Evolutionary conservation across 176 grass and related monocot species (phyloP), one percentile per base, ranked within the genome.

Genomic region (Ananas comosus): DNA sequence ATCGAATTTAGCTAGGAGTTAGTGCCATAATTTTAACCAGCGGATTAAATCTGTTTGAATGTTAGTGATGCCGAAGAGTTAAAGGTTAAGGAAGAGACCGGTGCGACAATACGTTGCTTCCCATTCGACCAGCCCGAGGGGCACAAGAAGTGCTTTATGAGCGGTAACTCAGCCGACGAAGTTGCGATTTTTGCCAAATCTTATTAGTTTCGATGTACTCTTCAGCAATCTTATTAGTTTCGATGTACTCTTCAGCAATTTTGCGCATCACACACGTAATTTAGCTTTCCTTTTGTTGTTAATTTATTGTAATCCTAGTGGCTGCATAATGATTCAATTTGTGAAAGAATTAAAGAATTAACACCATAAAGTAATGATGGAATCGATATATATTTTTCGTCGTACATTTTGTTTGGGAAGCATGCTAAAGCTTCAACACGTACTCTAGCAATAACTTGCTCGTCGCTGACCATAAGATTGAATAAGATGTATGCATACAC

Each of bases 61-160:
- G 51, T 72, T 21, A 99, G 94, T 12, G 80, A 99, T 63, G 74
- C 84, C 10, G 94, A 99, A 16, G 94, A 99, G 82, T 69, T 92
- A 54, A 99, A 88, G 71, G 89, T 93, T 79, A 93, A 99, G 84
- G 94, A 99, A 86, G 94, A 99, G 78, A 93, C 94, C 11, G 82
- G 87, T 9, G 89, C 94, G 16, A 99, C 94, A 71, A 88, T 99
- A 84, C 75, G 94, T 49, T 99, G 94, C 84, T 99, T 88, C 75
- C 94, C 94, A 0, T 99, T 99, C 22, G 87, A 93, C 48, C 94
- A 99, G 70, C 94, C 82, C 0, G 83, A 74, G 74, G 89, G 89
- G 53, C 64, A 19, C 51, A 93, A 91, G 80, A 93, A 87, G 82
- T 99, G 94, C 72, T 93, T 99, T 64, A 99, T 99, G 87, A 99